Conservation (phyloP, 148 eudicot genomes). For the Oxyria digyna region DNA sequence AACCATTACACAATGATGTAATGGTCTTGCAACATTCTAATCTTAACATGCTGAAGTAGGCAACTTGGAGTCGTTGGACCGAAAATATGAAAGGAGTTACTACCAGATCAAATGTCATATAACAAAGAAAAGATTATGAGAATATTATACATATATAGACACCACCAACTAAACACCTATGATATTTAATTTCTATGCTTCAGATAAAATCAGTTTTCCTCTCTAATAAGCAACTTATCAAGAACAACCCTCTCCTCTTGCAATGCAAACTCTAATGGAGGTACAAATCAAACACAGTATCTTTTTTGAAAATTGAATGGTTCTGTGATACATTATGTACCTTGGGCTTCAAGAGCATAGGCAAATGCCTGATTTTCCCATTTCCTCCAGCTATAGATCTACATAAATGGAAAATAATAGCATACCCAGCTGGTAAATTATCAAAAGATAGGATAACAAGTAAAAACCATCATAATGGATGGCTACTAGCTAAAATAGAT, state of each 20-base stretch:
- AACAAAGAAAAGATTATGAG: too few species aligned
- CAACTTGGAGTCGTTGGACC: not conserved
- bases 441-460: not conserved
- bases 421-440: not conserved
- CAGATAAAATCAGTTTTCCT: not conserved
- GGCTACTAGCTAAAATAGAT: not conserved
- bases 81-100: not conserved
- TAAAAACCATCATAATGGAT: too few species aligned
- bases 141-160: too few species aligned
- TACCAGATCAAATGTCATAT: not conserved
- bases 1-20: not conserved
- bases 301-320: not conserved
- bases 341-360: conserved; percentile 33
- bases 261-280: not conserved
- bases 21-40: not conserved
- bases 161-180: not conserved
- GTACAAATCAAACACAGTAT: not conserved
- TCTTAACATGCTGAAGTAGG: not conserved
- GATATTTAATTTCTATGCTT: not conserved
- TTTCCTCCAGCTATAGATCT: conserved; percentile 99
- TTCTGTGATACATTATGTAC: not conserved
- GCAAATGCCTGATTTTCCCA: conserved; percentile 71
- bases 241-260: not conserved
- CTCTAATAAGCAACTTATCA: not conserved
- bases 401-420: not conserved